phyloP scores from a whole-genome alignment of 2,329 filamentous ascomycete species.

The Verticillium isaacii region DNA sequence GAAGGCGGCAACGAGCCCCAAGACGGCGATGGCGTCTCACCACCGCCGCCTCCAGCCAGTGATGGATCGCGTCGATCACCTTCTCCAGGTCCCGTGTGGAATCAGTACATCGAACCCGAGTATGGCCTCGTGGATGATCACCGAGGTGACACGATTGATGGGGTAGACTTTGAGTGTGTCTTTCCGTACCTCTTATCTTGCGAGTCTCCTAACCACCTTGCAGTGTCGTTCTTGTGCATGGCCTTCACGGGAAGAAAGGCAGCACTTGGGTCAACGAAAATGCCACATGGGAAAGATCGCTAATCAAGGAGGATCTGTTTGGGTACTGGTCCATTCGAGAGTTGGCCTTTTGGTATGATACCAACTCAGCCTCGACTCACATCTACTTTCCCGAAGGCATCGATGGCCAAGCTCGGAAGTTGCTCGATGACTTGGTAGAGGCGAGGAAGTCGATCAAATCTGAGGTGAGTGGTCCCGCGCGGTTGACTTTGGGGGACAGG shows the following conservation, averaged over 20 bases:
- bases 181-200: neutral
- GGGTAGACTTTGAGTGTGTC: neutral
- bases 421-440: slow-evolving; percentile 1
- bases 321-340: neutral
- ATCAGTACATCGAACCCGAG: neutral
- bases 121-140: neutral
- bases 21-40: neutral
- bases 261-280: neutral
- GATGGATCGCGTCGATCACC: neutral
- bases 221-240: slow-evolving; percentile 3
- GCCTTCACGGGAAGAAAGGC: neutral
- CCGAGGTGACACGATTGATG: neutral
- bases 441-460: neutral
- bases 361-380: neutral
- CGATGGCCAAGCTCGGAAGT: neutral
- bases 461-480: neutral
- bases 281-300: neutral
- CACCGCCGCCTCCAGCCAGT: neutral
- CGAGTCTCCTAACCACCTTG: neutral
- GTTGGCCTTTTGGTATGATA: neutral
- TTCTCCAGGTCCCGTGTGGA: neutral
- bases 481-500: neutral
- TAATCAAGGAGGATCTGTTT: neutral
- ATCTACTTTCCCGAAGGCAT: slow-evolving; percentile 1
- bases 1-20: neutral